Evolutionary conservation across 2,329 filamentous ascomycete species (phyloP), one percentile per base, ranked within the genome.

Genomic region (Fusarium poae): DNA sequence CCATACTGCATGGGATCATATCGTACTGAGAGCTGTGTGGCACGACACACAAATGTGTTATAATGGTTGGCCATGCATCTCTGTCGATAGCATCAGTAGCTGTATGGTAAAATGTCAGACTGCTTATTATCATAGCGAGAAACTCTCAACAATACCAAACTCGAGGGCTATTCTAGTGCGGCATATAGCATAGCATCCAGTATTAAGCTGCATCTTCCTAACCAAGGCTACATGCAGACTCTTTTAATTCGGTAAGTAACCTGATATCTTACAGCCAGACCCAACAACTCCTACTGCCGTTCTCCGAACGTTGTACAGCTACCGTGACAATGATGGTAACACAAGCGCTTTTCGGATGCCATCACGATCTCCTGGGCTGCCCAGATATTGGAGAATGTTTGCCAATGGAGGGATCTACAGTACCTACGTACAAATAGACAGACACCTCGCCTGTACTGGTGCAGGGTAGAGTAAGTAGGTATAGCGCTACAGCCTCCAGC

Each of bases 271-370:
- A 40, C 34, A 68, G 53, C 32, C 50, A 50, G 64, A 51, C 59
- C 43, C 63, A 49, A 53, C 63, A 49, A 53, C 52, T 64, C 43
- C 59, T 61, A 59, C 57, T 62, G 49, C 67, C 67, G 60, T 62
- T 68, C 44, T 57, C 57, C 52, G 59, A 69, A 65, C 61, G 67
- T 69, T 68, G 18, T 50, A 50, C 23, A 10, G 48, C 13, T 51
- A 68, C 50, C 29, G 46, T 62, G 52, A 57, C 58, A 53, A 37
- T 61, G 50, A 25, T 43, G 40, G 29, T 39, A n/a, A 39, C n/a
- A 39, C 45, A 57, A 66, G 60, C 39, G 35, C 40, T 45, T 56
- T 49, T 58, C 32, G 39, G 23, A 50, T 50, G 30, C 30, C 50
- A 60, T 59, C 65, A 55, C 56, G 60, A 70, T 72, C 70, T 42